These are phyloP conservation scores for Rutstroemia sp. DNA, from an alignment of 2,329 filamentous ascomycete species.

Conservation along the genomic window DNA sequence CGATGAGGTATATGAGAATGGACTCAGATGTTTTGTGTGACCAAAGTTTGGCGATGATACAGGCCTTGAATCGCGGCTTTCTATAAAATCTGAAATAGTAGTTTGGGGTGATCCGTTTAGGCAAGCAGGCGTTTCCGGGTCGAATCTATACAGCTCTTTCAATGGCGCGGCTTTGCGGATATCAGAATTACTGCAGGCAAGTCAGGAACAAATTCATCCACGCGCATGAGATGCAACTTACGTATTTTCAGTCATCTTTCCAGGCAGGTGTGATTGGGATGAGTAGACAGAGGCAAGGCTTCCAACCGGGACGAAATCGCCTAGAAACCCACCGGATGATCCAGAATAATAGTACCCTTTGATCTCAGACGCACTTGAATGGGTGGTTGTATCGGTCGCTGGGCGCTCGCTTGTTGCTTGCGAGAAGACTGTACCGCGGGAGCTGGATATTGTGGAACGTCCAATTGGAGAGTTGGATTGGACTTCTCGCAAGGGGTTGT, in stretches of 20 bases:
- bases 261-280: neutral
- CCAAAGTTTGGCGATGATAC: constrained; percentile 11
- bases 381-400: neutral
- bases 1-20: neutral
- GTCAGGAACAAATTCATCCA: neutral
- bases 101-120: constrained; percentile 15
- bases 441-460: neutral
- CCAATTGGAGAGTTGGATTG: neutral
- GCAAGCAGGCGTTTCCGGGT: constrained; percentile 20
- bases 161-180: neutral
- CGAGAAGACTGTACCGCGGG: neutral
- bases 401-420: neutral
- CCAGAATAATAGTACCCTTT: constrained; percentile 4
- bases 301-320: constrained; percentile 6
- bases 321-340: neutral
- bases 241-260: neutral
- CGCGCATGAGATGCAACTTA: neutral
- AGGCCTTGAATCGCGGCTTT: constrained; percentile 8
- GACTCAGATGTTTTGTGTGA: constrained; percentile 10
- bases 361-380: constrained; percentile 3
- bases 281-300: constrained; percentile 2
- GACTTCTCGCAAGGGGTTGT: neutral
- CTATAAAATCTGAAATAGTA: constrained; percentile 22
- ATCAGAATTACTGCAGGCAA: neutral
- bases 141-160: constrained; percentile 20